These are phyloP conservation scores for Gnomoniopsis smithogilvyi DNA, from an alignment of 2,329 filamentous ascomycete species.

Conservation along the genomic window DNA sequence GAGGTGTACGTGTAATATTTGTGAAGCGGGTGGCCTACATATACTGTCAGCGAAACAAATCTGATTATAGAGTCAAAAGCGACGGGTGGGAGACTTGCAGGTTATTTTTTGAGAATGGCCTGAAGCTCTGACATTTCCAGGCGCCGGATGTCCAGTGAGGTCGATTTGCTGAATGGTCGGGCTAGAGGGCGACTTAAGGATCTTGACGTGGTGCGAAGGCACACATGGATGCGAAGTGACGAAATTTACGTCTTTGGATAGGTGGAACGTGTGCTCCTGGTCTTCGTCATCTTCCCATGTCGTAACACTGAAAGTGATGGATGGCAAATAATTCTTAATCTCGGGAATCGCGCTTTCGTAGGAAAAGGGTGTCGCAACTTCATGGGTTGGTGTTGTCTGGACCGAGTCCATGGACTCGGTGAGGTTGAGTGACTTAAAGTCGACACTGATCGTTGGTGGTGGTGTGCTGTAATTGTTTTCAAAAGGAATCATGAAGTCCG, in stretches of 20 bases:
- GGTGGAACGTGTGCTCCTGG: slow-evolving; percentile 37
- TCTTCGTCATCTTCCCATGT: slow-evolving; percentile 37
- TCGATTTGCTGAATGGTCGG: slow-evolving; percentile 58
- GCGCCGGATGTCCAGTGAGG: slow-evolving; percentile 40
- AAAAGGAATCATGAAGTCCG: slow-evolving; percentile 60
- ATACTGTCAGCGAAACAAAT: neutral
- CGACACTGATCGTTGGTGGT: slow-evolving; percentile 45
- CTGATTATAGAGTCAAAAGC: neutral
- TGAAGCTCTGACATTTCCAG: slow-evolving; percentile 37
- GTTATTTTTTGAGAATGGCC: slow-evolving; percentile 43
- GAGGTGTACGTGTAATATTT: slow-evolving; percentile 60
- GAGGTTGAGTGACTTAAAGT: slow-evolving; percentile 50
- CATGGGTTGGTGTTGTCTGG: slow-evolving; percentile 41
- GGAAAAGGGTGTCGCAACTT: slow-evolving; percentile 32
- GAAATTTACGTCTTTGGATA: slow-evolving; percentile 60
- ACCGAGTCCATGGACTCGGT: slow-evolving; percentile 40
- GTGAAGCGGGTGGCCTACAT: slow-evolving; percentile 58
- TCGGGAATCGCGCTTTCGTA: slow-evolving; percentile 29
- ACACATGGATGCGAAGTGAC: slow-evolving; percentile 65
- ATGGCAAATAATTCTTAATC: slow-evolving; percentile 37
- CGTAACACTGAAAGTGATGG: slow-evolving; percentile 38
- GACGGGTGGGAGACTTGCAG: slow-evolving; percentile 32
- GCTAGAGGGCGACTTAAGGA: slow-evolving; percentile 57
- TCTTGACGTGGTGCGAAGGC: slow-evolving; percentile 52
- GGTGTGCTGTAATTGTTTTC: slow-evolving; percentile 50